Conservation (phyloP, 352 stramenopile genomes). For the Phytopythium cucurbitacearum region DNA sequence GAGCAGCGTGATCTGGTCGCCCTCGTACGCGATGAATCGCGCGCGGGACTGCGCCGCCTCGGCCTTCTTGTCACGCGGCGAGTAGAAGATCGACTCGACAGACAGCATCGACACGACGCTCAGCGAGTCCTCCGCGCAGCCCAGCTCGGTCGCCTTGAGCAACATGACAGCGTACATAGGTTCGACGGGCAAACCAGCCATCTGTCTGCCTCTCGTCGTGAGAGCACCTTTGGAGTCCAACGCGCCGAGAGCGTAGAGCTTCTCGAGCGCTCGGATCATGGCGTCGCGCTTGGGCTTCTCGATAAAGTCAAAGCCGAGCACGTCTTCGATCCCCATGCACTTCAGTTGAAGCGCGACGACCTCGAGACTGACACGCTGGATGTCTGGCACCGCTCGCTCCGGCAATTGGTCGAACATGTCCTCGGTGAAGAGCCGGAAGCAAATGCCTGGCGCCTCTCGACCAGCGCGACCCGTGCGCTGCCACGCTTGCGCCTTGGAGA, state of each 20-base stretch:
- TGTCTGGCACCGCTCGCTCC: slow-evolving; percentile 73
- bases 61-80: slow-evolving; percentile 78
- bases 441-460: slow-evolving; percentile 75
- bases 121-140: slow-evolving; percentile 78
- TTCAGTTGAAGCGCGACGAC: slow-evolving; percentile 84
- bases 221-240: slow-evolving; percentile 61
- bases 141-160: slow-evolving; percentile 69
- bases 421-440: slow-evolving; percentile 82
- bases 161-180: slow-evolving; percentile 89
- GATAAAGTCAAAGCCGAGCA: slow-evolving; percentile 88
- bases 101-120: slow-evolving; percentile 88
- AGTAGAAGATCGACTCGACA: slow-evolving; percentile 89
- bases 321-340: slow-evolving; percentile 80
- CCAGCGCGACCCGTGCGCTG: slow-evolving; percentile 88
- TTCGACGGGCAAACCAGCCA: slow-evolving; percentile 85
- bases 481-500: slow-evolving; percentile 90
- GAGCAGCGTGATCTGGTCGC: slow-evolving; percentile 81
- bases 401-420: slow-evolving; percentile 82
- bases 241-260: slow-evolving; percentile 71
- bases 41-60: slow-evolving; percentile 75
- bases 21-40: slow-evolving; percentile 77
- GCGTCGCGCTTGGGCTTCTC: slow-evolving; percentile 76
- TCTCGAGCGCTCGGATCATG: slow-evolving; percentile 78
- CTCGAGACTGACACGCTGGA: slow-evolving; percentile 84
- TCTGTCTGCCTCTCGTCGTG: slow-evolving; percentile 69